Base-by-base conservation (phyloP, 2,329 filamentous ascomycete genomes). In the Sporothrix inflata region DNA sequence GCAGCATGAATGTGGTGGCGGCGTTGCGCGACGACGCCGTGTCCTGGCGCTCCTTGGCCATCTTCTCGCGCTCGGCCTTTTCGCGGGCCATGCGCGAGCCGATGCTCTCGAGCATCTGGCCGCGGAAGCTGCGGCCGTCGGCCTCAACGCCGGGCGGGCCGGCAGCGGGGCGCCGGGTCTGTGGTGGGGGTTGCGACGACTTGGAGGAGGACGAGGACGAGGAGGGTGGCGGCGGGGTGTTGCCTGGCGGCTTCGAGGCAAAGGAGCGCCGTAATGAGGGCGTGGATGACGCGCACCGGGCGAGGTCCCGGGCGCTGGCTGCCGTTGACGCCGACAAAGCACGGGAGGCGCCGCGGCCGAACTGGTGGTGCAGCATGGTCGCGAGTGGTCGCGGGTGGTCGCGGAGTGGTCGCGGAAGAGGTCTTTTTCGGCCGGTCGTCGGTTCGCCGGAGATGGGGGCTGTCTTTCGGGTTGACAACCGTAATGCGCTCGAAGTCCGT, bases 101-200 rank as follows among this genome's bases (percentile, higher is more conserved):
- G 69, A 87, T 85, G 74, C 85, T 87, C 77, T 86, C 82, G 51
- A 86, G 84, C 78, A 89, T 82, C 78, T 88, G 87, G 30, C 85
- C 86, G 71, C 85, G 83, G 78, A 88, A 89, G 4, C 77, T 78
- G 67, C 74, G 73, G 45, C 75, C 77, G 34, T 75, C 73, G 49
- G 73, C 65, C 4, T 69, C 63, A 21, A 74, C 71, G 12, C 47
- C 30, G 16, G 57, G 4, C 14, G 30, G 16, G n/a, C 51, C 53
- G 4, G 51, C 53, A 2, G 65, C 70, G 4, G 49, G 24, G 21
- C 65, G 19, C 19, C 40, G 40, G 65, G 4, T 47, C 8, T 19
- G 30, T 51, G 42, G 27, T 40, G 45, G 6, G 30, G 34, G 34
- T 16, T 21, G 60, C 4, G 19, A 49, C 16, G 45, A n/a, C 30